Evolutionary conservation across 1,284 basidiomycete genomes (phyloP).

Genomic region (Ceratobasidium papillatum): DNA sequence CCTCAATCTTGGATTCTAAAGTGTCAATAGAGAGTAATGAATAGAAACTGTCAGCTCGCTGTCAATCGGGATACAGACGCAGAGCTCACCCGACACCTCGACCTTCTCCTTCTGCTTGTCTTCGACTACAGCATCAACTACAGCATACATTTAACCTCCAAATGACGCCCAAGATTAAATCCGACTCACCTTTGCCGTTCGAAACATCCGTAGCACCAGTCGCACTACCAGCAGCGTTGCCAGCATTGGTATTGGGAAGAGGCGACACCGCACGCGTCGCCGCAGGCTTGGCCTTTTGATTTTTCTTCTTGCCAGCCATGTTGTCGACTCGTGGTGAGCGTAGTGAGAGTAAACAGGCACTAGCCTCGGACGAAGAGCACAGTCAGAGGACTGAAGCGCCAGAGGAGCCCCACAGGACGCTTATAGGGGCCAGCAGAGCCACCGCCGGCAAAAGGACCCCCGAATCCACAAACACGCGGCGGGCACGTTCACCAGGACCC

Average conservation of each 20-base stretch:
- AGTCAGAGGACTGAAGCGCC: constrained; percentile 16
- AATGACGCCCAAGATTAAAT: background rate
- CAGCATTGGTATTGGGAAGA: background rate
- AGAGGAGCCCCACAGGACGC: constrained; percentile 21
- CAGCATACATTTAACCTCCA: background rate
- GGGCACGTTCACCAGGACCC: constrained; percentile 18
- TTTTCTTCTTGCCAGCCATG: constrained; percentile 35
- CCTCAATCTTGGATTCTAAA: constrained; percentile 2
- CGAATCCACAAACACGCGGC: constrained; percentile 5
- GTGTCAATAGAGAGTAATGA: background rate
- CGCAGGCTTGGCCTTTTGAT: constrained; percentile 50
- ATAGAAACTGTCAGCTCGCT: background rate
- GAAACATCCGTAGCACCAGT: background rate
- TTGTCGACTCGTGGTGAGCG: constrained; percentile 35
- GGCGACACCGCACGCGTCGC: constrained; percentile 58
- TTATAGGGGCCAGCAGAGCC: constrained; percentile 34
- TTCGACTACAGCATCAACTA: background rate
- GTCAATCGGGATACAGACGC: background rate
- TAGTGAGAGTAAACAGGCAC: constrained; percentile 39
- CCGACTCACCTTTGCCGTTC: constrained; percentile 6
- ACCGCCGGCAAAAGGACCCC: background rate
- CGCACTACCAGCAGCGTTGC: background rate
- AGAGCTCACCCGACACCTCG: constrained; percentile 6
- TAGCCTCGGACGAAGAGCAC: background rate
- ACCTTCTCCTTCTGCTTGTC: background rate